These are phyloP conservation scores for Platanus orientalis DNA, from an alignment of 164 flowering plant genomes.

Conservation along the genomic window DNA sequence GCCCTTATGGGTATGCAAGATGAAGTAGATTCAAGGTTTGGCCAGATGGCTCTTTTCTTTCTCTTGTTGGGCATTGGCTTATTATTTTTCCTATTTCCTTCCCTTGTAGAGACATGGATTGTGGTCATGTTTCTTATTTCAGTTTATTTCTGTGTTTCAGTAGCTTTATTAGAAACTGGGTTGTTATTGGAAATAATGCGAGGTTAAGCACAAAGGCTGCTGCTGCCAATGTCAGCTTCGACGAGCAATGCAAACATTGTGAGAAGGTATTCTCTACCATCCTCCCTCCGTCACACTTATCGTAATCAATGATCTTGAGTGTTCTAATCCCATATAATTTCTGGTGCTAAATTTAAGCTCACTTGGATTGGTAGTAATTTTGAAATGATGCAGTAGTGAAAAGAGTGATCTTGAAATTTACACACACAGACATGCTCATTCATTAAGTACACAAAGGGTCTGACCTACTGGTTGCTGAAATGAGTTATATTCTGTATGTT, in stretches of 20 bases:
- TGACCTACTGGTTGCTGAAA: not conserved
- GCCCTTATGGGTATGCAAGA: constrained; percentile 94
- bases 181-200: constrained; percentile 60
- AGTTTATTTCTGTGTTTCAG: constrained; percentile 27
- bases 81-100: no score
- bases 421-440: no score
- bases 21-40: constrained; percentile 59
- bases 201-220: constrained; percentile 48
- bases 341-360: no score
- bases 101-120: no score
- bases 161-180: constrained; percentile 83
- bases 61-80: not conserved
- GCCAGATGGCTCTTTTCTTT: not conserved
- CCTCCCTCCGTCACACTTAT: not conserved
- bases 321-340: not conserved
- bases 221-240: constrained; percentile 64
- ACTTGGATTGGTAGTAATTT: no score
- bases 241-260: constrained; percentile 86
- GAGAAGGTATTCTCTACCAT: constrained; percentile 66
- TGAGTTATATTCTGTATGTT: constrained; percentile 5
- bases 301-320: not conserved
- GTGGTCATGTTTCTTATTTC: constrained; percentile 12
- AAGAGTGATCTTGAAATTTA: no score
- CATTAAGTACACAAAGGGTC: not conserved
- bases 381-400: no score